Evolutionary conservation across 257 asterid species (phyloP).

Genomic region (Eustoma russellianum): DNA sequence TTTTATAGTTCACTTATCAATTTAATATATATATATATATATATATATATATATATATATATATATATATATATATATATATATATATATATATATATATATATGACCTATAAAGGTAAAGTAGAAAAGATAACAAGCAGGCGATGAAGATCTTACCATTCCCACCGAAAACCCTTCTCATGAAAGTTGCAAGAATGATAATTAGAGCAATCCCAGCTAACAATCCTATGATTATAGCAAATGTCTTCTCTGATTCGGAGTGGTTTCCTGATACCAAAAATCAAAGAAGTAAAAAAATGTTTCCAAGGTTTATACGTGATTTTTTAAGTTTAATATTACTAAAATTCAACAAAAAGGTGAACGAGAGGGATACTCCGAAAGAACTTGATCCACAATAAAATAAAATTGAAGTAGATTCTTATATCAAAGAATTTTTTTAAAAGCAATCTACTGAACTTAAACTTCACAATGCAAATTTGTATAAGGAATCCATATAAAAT

Average conservation of each 20-base stretch:
- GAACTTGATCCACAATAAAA: no score
- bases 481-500: not conserved
- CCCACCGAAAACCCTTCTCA: conserved; percentile 46
- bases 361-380: no score
- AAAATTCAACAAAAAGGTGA: no score
- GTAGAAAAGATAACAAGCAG: not conserved
- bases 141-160: conserved; percentile 29
- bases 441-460: not conserved
- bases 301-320: no score
- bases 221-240: conserved; percentile 73
- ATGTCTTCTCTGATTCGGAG: conserved; percentile 72
- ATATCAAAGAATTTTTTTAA: not conserved
- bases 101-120: no score
- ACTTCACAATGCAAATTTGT: not conserved
- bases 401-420: not conserved
- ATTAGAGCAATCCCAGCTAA: conserved; percentile 73
- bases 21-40: no score
- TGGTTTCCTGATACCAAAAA: conserved; percentile 31
- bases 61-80: no score
- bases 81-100: no score
- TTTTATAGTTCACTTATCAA: no score
- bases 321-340: no score
- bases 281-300: not conserved
- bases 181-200: conserved; percentile 71
- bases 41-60: no score